Evolutionary conservation across 208 protist genomes (phyloP).

Genomic region (Wallacemonas sp.): DNA sequence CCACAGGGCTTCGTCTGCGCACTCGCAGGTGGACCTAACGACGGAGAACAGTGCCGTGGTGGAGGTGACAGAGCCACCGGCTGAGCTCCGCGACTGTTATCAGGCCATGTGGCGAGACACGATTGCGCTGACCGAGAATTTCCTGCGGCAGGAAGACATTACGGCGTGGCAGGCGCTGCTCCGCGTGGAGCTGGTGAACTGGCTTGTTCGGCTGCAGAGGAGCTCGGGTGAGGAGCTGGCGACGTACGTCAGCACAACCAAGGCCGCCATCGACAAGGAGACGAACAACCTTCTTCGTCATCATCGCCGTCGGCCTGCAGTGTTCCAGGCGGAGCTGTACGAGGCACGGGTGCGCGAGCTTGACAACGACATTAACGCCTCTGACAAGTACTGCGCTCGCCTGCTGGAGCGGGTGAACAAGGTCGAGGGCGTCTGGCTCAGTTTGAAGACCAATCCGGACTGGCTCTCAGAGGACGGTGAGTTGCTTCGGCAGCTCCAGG

Average conservation of each 20-base stretch:
- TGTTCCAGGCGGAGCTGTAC: constrained; percentile 76
- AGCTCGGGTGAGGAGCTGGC: constrained; percentile 21
- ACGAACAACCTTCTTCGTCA: constrained; percentile 68
- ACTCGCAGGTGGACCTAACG: neutral
- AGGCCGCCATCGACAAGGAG: constrained; percentile 43
- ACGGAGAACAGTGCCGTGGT: neutral
- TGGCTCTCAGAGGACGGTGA: constrained; percentile 31
- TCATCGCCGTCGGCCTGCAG: constrained; percentile 77
- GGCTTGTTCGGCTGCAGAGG: constrained; percentile 40
- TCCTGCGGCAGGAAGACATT: constrained; percentile 24
- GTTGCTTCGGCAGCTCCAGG: constrained; percentile 40
- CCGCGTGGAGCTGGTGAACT: constrained; percentile 51
- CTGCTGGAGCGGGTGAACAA: constrained; percentile 52
- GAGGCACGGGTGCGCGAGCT: constrained; percentile 81
- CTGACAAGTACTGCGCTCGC: constrained; percentile 56
- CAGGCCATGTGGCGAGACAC: constrained; percentile 17
- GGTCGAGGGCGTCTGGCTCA: constrained; percentile 40
- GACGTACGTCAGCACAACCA: constrained; percentile 27
- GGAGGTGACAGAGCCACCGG: neutral
- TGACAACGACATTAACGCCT: constrained; percentile 38
- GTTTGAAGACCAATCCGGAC: constrained; percentile 26
- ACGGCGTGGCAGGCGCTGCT: constrained; percentile 37
- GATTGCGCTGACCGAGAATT: constrained; percentile 19
- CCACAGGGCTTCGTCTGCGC: constrained; percentile 7
- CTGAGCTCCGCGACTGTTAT: constrained; percentile 25